phyloP scores from a whole-genome alignment of 2,329 filamentous ascomycete genomes.

The Anthostomella pinea region DNA sequence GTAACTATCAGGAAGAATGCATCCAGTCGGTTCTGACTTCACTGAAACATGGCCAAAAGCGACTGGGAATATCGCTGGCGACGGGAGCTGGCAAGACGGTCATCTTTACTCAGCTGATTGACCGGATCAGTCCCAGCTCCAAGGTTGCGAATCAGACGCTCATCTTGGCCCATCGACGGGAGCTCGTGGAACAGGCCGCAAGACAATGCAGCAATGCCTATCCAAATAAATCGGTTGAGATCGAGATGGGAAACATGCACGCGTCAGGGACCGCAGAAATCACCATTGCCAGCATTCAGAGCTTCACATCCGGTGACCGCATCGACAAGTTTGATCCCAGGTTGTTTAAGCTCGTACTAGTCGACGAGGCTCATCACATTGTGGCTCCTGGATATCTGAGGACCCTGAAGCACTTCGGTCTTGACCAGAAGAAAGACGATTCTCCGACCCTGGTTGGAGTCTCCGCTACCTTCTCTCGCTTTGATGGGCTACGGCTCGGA shows the following conservation, averaged over 20 bases:
- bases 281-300: conserved; percentile 86
- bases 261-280: conserved; percentile 85
- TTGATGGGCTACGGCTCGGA: conserved; percentile 80
- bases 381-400: conserved; percentile 78
- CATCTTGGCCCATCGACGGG: conserved; percentile 86
- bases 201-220: conserved; percentile 80
- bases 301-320: conserved; percentile 72
- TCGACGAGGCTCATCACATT: conserved; percentile 97
- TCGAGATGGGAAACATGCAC: conserved; percentile 82
- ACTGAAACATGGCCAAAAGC: conserved; percentile 67
- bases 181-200: conserved; percentile 92
- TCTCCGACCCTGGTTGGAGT: conserved; percentile 79
- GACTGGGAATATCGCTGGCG: conserved; percentile 80
- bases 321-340: conserved; percentile 78
- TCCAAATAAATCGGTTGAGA: conserved; percentile 75
- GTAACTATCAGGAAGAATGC: conserved; percentile 88
- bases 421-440: conserved; percentile 47
- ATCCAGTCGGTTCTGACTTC: conserved; percentile 76
- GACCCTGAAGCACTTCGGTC: conserved; percentile 73
- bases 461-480: conserved; percentile 74
- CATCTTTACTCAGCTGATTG: conserved; percentile 93
- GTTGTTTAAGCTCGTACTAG: conserved; percentile 83
- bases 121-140: conserved; percentile 61
- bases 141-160: conserved; percentile 70
- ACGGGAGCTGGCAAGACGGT: conserved; percentile 92